Conservation (phyloP, 83 land plant species). For the Diphasiastrum complanatum region DNA sequence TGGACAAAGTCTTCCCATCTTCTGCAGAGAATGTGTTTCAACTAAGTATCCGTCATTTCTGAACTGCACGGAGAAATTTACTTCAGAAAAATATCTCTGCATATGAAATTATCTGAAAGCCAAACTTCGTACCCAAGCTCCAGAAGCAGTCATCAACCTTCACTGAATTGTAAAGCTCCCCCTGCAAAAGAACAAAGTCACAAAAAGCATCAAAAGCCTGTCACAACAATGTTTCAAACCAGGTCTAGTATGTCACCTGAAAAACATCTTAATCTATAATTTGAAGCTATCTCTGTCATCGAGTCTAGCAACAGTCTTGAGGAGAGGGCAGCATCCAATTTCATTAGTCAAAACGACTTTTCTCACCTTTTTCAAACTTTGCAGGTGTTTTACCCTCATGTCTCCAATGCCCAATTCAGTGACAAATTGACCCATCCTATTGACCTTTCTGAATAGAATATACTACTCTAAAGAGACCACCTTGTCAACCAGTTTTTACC, state of each 20-base stretch:
- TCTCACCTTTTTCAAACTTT: too few species aligned
- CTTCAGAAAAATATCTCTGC: not conserved
- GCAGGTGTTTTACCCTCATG: too few species aligned
- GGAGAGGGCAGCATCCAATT: too few species aligned
- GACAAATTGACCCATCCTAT: too few species aligned
- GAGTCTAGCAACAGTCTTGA: too few species aligned
- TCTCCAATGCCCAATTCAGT: too few species aligned
- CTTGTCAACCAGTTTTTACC: too few species aligned
- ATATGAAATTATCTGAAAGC: not conserved
- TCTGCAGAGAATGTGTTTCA: conserved; percentile 32
- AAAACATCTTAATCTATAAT: too few species aligned
- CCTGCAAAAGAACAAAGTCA: conserved; percentile 36
- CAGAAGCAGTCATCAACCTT: conserved; percentile 66
- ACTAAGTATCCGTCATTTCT: not conserved
- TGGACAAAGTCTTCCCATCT: conserved; percentile 59
- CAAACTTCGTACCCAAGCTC: conserved; percentile 53
- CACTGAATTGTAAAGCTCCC: conserved; percentile 57
- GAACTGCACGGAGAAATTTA: not conserved
- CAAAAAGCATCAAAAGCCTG: not conserved
- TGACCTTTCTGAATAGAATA: too few species aligned
- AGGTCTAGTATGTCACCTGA: not conserved
- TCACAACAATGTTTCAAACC: not conserved
- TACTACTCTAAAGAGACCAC: too few species aligned
- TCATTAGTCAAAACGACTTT: too few species aligned
- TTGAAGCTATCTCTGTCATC: too few species aligned